Base-by-base conservation (phyloP, 257 asterid species). In the Salvia hispanica region DNA sequence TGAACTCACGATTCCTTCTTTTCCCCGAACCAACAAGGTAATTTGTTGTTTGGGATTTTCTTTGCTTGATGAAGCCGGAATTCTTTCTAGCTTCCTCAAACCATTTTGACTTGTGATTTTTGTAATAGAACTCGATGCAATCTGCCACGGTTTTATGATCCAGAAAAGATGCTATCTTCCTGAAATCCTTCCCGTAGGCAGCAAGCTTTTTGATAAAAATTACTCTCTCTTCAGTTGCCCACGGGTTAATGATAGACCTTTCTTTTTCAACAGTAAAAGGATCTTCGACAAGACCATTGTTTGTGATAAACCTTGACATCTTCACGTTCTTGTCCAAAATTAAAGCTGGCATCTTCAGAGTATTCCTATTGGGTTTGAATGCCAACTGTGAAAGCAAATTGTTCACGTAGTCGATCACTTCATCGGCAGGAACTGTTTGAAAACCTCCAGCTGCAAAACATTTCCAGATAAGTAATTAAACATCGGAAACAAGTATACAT, bases 101-200 rank as follows among this genome's bases (percentile, higher is more conserved):
- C 79, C 78, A 71, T 67, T 87, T 86, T 3, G 95, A 83, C 74
- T 91, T 94, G 87, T 89, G 98, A 75, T 89, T 94, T 84, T 94
- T 94, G 79, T 91, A 94, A 74, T 94, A 94, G 69, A 94, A 94
- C 84, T 94, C 96, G 6, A 94, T 43, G 74, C 99, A 94, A 75
- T 94, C 96, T n/a, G 99, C 96, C 34, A 85, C 77, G 11, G 96
- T 85, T 73, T 83, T 94, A 67, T 82, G 85, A 57, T 80, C 82
- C 52, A 94, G 78, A 80, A 83, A 91, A 64, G 98, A 94, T 62
- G 98, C 83, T 15, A 94, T 94, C 80, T 77, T 85, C 11, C 37
- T 48, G 78, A 94, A 94, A 79, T 94, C 80, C 73, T 94, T 94
- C 72, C 99, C 98, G 65, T 79, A 77, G 31, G 64, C 31, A 8